Evolutionary conservation across 257 asterid species (phyloP).

Genomic region (Nemophila menziesii): DNA sequence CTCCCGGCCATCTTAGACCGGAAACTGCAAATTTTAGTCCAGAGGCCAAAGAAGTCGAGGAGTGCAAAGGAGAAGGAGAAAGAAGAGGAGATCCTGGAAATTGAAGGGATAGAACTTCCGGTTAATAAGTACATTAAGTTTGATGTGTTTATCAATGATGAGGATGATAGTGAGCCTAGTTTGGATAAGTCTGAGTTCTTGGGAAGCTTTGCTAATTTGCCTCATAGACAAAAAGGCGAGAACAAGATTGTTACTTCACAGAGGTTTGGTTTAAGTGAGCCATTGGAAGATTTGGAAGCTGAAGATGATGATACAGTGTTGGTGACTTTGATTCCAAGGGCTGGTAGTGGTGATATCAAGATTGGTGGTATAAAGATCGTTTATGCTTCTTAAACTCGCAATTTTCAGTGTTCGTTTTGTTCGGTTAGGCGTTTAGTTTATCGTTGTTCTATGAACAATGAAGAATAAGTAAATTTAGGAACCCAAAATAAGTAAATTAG

Average conservation of each 20-base stretch:
- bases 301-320: slow-evolving; percentile 47
- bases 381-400: not conserved
- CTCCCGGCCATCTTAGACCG: slow-evolving; percentile 46
- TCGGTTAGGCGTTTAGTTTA: not conserved
- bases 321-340: slow-evolving; percentile 56
- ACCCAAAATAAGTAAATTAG: too few relatives aligned
- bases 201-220: slow-evolving; percentile 61
- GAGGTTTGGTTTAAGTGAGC: slow-evolving; percentile 38
- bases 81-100: slow-evolving; percentile 35
- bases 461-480: not conserved
- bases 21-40: slow-evolving; percentile 35
- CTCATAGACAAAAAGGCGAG: slow-evolving; percentile 37
- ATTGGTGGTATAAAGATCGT: slow-evolving; percentile 45
- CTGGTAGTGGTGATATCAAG: slow-evolving; percentile 38
- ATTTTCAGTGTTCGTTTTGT: not conserved
- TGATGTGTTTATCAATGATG: slow-evolving; percentile 55
- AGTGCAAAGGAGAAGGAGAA: slow-evolving; percentile 43
- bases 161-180: slow-evolving; percentile 30
- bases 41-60: slow-evolving; percentile 50
- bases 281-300: slow-evolving; percentile 53
- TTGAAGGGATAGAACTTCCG: slow-evolving; percentile 40
- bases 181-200: slow-evolving; percentile 45
- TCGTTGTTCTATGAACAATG: not conserved
- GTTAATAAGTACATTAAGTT: slow-evolving; percentile 40
- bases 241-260: slow-evolving; percentile 39